These are phyloP conservation scores for Blastobotrys peoriensis DNA, from an alignment of 805 yeast genomes.

Conservation along the genomic window DNA sequence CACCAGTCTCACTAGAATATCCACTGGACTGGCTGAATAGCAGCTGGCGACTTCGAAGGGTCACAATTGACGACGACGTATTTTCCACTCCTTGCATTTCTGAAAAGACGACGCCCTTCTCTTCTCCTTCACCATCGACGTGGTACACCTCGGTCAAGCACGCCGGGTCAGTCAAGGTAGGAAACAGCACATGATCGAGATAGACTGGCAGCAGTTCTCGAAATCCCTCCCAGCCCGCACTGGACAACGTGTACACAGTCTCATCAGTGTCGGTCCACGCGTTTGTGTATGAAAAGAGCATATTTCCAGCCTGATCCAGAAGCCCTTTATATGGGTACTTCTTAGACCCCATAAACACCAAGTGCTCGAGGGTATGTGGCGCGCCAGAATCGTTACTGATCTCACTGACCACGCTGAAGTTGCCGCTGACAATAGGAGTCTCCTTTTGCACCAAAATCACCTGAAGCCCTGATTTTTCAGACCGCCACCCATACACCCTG, in stretches of 20 bases:
- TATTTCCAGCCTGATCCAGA: conserved; percentile 77
- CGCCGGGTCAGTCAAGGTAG: conserved; percentile 84
- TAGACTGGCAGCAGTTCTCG: conserved; percentile 77
- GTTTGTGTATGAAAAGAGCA: conserved; percentile 79
- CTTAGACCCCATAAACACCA: conserved; percentile 89
- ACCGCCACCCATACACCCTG: conserved; percentile 53
- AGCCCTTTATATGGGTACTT: conserved; percentile 88
- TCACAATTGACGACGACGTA: conserved; percentile 63
- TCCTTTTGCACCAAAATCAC: conserved; percentile 69
- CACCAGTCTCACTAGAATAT: conserved; percentile 92
- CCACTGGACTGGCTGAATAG: conserved; percentile 55
- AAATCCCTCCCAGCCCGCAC: conserved; percentile 98
- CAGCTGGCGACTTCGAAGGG: conserved; percentile 38
- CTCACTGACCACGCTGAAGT: conserved; percentile 93
- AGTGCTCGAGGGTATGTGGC: conserved; percentile 94
- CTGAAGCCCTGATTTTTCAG: conserved; percentile 76
- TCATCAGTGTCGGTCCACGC: conserved; percentile 98
- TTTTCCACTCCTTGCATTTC: conserved; percentile 95
- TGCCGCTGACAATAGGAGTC: conserved; percentile 85
- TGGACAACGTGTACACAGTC: conserved; percentile 83
- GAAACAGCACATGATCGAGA: conserved; percentile 77
- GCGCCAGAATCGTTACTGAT: conserved; percentile 80
- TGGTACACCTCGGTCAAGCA: conserved; percentile 94
- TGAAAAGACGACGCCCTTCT: conserved; percentile 93
- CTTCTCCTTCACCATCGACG: conserved; percentile 83